These are phyloP conservation scores for Sclerotinia nivalis DNA, from an alignment of 2,329 filamentous ascomycete species.

Conservation along the genomic window DNA sequence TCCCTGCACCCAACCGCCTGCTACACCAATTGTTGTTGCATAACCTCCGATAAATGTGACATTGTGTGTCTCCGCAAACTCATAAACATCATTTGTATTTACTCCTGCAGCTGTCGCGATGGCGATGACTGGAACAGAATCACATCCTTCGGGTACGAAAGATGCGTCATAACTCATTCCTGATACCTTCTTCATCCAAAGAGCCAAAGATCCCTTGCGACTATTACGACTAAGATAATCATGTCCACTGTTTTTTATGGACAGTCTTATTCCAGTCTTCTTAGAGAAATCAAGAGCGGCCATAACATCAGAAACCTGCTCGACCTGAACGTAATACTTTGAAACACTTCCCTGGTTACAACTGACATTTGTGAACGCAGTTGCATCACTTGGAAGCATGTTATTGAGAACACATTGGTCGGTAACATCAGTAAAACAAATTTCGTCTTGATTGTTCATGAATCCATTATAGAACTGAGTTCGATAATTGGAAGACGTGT, in stretches of 20 bases:
- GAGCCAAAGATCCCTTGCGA: conserved; percentile 26
- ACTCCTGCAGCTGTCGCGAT: conserved; percentile 37
- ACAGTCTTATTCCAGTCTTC: conserved; percentile 45
- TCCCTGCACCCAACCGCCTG: conserved; percentile 50
- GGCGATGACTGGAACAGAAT: conserved; percentile 27
- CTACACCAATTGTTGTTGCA: conserved; percentile 50
- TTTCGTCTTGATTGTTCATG: conserved; percentile 38
- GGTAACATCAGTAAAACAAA: conserved; percentile 35
- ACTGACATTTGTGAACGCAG: conserved; percentile 28
- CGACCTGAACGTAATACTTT: conserved; percentile 29
- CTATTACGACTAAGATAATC: conserved; percentile 36
- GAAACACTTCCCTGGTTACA: conserved; percentile 30
- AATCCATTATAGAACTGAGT: conserved; percentile 33
- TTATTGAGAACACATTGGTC: conserved; percentile 40
- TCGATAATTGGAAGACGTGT: conserved; percentile 37
- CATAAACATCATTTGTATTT: conserved; percentile 33
- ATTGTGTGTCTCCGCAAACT: conserved; percentile 36
- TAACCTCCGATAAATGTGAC: conserved; percentile 35
- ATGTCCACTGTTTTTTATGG: conserved; percentile 37
- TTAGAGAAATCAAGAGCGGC: conserved; percentile 47
- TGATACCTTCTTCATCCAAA: conserved; percentile 30
- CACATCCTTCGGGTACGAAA: conserved; percentile 29
- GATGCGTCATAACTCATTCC: conserved; percentile 12
- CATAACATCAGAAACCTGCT: conserved; percentile 46
- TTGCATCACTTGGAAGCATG: conserved; percentile 29